Evolutionary conservation across 1,284 basidiomycete species (phyloP).

Genomic region (Sphagnurus paluster): DNA sequence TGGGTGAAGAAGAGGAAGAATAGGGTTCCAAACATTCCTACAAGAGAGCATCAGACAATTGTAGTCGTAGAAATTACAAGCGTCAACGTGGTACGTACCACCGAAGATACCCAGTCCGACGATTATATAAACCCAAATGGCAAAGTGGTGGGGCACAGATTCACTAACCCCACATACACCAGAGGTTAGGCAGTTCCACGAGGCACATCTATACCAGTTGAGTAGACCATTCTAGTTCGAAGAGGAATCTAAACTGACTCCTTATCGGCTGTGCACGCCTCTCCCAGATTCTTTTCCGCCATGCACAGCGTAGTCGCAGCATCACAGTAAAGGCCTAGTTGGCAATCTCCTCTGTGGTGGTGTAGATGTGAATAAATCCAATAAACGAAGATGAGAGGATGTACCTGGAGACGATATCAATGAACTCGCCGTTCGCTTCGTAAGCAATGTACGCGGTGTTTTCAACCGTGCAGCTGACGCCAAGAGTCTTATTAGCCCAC

Average conservation of each 20-base stretch:
- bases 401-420: conserved; percentile 78
- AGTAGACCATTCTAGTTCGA: conserved; percentile 2
- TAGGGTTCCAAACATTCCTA: conserved; percentile 73
- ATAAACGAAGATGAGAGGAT: neutral
- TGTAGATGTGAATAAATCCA: conserved; percentile 2
- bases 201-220: conserved; percentile 54
- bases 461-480: conserved; percentile 68
- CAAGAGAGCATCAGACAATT: conserved; percentile 8
- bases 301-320: conserved; percentile 59
- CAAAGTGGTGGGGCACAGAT: conserved; percentile 64
- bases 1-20: conserved; percentile 71
- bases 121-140: conserved; percentile 69
- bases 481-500: conserved; percentile 75
- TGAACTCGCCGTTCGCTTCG: conserved; percentile 54
- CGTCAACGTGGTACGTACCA: conserved; percentile 37
- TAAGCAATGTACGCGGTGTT: conserved; percentile 80
- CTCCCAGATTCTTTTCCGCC: conserved; percentile 54
- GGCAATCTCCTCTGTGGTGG: conserved; percentile 61
- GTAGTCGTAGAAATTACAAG: neutral
- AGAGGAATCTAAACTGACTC: conserved; percentile 51
- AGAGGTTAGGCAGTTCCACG: conserved; percentile 71
- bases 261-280: conserved; percentile 74
- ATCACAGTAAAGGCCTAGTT: conserved; percentile 73
- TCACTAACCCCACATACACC: conserved; percentile 63
- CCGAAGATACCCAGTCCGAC: conserved; percentile 74